phyloP scores from a whole-genome alignment of 1,284 basidiomycete species.

The Polyporus tsugae region DNA sequence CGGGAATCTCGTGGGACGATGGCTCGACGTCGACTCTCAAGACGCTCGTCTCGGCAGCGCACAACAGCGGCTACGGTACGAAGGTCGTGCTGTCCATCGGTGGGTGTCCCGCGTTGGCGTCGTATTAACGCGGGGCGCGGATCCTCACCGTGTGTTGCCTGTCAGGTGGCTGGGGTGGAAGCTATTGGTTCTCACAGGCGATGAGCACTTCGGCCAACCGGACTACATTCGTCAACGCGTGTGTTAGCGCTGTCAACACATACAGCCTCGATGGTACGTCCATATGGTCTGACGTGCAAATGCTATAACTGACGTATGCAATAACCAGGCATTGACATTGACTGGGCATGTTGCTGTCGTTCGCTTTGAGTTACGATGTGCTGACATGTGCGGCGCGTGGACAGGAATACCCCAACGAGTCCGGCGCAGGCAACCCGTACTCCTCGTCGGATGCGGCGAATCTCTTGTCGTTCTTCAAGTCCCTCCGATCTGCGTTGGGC shows the following conservation, averaged over 20 bases:
- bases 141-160: constrained; percentile 16
- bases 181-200: constrained; percentile 71
- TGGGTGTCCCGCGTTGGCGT: constrained; percentile 24
- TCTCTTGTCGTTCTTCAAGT: constrained; percentile 67
- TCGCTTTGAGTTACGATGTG: not conserved
- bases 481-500: constrained; percentile 63
- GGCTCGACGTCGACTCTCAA: constrained; percentile 63
- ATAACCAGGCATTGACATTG: constrained; percentile 67
- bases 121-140: not conserved
- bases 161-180: constrained; percentile 60
- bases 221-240: constrained; percentile 66
- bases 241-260: constrained; percentile 63
- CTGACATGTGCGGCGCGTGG: not conserved
- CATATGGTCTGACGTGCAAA: not conserved
- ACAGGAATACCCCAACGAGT: constrained; percentile 76
- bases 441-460: constrained; percentile 72
- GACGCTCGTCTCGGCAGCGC: constrained; percentile 69
- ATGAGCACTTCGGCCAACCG: constrained; percentile 58
- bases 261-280: constrained; percentile 69
- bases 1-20: constrained; percentile 62
- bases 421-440: constrained; percentile 70
- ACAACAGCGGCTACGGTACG: constrained; percentile 62
- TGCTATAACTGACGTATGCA: constrained; percentile 9
- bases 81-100: constrained; percentile 80
- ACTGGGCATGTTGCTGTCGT: constrained; percentile 56